Base-by-base conservation (phyloP, 2,329 filamentous ascomycete species). In the Fusarium austroafricanum region DNA sequence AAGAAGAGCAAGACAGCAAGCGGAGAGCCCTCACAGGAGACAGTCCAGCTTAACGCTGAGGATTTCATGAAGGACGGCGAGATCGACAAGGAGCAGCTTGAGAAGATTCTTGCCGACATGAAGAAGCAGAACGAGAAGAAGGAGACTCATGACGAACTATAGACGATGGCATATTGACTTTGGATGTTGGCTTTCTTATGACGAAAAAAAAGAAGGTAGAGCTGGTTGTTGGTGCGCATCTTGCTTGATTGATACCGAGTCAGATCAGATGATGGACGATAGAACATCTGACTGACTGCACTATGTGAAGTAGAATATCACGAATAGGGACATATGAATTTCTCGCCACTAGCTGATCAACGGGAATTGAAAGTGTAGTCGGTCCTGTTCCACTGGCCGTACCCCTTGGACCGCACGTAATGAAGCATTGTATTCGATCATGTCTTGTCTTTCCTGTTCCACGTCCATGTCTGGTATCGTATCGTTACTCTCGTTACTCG, bases 11-110 rank as follows among this genome's bases (percentile, higher is more conserved):
- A 82, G 67, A 73, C 76, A 11, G 77, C 77, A 62, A 75, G 74
- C 56, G 69, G 72, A 66, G 74, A 78, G 61, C 46, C 78, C 61
- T 70, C 79, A 21, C 75, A 80, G 39, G 75, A 78, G 70, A 83
- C 81, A 10, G 70, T 83, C 56, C 80, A 86, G 69, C 69, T 82
- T 26, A 78, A 79, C 38, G 75, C 76, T 37, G 81, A 88, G 72
- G 83, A 84, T 71, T 84, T 88, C 52, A 64, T 80, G 52, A 76
- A 77, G 57, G 75, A 78, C 21, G 74, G 76, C 63, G 74, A 75
- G 21, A 70, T 73, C 31, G 59, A 74, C 40, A 67, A 72, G 52
- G 70, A 75, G 42, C 65, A 74, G 51, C 71, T 75, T 31, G 66
- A 75, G 49, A 70, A 73, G 73, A 63, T 75, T 51, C 71, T 68